Evolutionary conservation across 352 stramenopile species (phyloP).

Genomic region (Pythium monospermum): DNA sequence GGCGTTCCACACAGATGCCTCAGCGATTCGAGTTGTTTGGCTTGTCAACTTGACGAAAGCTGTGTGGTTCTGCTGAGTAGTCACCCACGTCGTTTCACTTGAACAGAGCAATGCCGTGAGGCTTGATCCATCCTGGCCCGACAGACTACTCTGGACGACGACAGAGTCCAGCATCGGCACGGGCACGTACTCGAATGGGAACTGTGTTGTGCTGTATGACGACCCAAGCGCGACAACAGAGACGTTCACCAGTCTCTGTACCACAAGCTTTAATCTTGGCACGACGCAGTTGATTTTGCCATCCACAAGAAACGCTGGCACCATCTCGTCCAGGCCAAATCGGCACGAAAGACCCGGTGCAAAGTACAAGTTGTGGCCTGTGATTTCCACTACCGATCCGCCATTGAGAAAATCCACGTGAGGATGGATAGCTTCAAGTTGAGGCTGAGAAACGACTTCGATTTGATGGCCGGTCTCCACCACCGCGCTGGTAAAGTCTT

Average conservation of each 20-base stretch:
- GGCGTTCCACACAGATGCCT: conserved; percentile 5
- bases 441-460: conserved; percentile 2
- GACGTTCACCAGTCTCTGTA: conserved; percentile 11
- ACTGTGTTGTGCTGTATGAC: conserved; percentile 1
- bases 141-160: too few species aligned
- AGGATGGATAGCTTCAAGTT: conserved; percentile 7
- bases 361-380: conserved; percentile 15
- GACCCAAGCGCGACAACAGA: conserved; percentile 2
- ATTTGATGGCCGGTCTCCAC: neutral
- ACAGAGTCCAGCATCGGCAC: neutral
- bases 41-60: conserved; percentile 10
- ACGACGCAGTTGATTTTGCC: conserved; percentile 11
- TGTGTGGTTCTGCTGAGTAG: neutral
- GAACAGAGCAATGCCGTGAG: conserved; percentile 2
- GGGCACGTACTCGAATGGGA: conserved; percentile 11
- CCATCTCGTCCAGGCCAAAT: neutral
- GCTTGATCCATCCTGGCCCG: neutral
- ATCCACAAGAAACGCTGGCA: conserved; percentile 1
- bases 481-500: neutral
- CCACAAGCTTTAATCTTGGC: conserved; percentile 3
- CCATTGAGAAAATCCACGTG: conserved; percentile 10
- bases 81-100: neutral
- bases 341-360: conserved; percentile 6
- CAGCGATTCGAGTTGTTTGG: neutral
- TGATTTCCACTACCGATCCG: conserved; percentile 10